Evolutionary conservation across 2,329 filamentous ascomycete species (phyloP).

Genomic region (Fusarium sp.): DNA sequence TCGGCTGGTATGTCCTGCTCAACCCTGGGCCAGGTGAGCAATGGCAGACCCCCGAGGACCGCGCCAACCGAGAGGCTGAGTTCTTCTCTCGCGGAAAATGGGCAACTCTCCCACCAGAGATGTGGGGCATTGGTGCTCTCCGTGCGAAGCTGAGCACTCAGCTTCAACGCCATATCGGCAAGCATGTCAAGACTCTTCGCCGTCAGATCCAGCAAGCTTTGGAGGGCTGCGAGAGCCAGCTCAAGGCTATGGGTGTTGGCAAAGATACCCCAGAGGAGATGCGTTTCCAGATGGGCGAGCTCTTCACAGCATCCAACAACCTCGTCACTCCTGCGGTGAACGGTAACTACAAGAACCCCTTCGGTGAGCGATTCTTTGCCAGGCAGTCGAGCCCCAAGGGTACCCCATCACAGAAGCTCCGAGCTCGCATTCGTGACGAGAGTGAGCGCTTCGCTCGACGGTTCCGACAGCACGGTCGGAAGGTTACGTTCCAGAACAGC

Average conservation of each 20-base stretch:
- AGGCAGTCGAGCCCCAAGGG: constrained; percentile 58
- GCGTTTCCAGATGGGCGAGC: constrained; percentile 61
- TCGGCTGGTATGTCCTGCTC: constrained; percentile 61
- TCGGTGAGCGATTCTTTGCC: constrained; percentile 60
- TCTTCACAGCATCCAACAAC: constrained; percentile 61
- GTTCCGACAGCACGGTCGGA: constrained; percentile 60
- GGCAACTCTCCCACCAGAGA: constrained; percentile 55
- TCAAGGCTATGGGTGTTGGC: constrained; percentile 58
- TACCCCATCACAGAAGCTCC: constrained; percentile 60
- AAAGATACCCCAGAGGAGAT: constrained; percentile 63
- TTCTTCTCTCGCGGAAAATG: constrained; percentile 61
- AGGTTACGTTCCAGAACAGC: constrained; percentile 52
- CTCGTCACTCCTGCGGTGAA: constrained; percentile 62
- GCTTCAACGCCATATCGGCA: constrained; percentile 60
- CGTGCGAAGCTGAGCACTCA: constrained; percentile 59
- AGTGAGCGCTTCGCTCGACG: constrained; percentile 58
- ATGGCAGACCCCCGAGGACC: constrained; percentile 54
- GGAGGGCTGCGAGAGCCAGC: constrained; percentile 57
- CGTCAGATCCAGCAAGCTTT: constrained; percentile 60
- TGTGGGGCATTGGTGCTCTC: constrained; percentile 57
- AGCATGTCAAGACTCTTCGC: constrained; percentile 59
- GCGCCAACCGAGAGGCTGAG: constrained; percentile 53
- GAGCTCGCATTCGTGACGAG: constrained; percentile 60
- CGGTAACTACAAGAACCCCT: constrained; percentile 64
- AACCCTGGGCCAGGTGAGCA: constrained; percentile 58